These are phyloP conservation scores for Ophidiomyces ophidiicola DNA, from an alignment of 2,329 filamentous ascomycete genomes.

Conservation along the genomic window DNA sequence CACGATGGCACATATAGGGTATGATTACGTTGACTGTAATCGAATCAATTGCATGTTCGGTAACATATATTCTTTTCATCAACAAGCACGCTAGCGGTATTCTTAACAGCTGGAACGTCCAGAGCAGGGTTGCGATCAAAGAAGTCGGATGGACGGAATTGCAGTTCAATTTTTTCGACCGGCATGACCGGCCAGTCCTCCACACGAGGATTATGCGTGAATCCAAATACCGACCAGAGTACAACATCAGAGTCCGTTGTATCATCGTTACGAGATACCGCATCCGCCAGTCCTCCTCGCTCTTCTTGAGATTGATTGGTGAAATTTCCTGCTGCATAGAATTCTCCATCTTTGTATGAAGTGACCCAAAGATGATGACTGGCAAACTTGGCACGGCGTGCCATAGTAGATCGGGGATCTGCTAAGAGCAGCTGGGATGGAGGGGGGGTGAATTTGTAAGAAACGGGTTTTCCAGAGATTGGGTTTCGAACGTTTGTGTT, in stretches of 20 bases:
- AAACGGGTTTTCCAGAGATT: constrained; percentile 33
- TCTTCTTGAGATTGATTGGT: constrained; percentile 37
- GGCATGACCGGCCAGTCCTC: constrained; percentile 43
- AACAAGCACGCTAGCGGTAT: constrained; percentile 19
- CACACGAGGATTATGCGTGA: constrained; percentile 41
- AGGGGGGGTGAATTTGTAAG: constrained; percentile 39
- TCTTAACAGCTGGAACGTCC: constrained; percentile 33
- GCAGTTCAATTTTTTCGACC: constrained; percentile 37
- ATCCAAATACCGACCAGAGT: constrained; percentile 39
- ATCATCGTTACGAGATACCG: constrained; percentile 32
- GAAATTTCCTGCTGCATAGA: constrained; percentile 39
- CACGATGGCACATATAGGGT: too few species aligned
- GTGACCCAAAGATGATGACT: constrained; percentile 43
- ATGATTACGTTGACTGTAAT: too few species aligned
- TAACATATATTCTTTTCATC: too few species aligned
- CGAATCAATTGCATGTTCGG: too few species aligned
- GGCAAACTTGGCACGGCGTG: constrained; percentile 38
- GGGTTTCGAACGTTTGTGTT: constrained; percentile 36
- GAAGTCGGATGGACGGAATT: constrained; percentile 39
- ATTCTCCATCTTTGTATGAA: constrained; percentile 38
- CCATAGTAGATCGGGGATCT: constrained; percentile 33
- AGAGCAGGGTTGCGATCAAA: constrained; percentile 39
- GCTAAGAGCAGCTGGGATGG: constrained; percentile 40
- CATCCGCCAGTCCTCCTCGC: constrained; percentile 35
- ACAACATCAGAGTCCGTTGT: constrained; percentile 38